phyloP scores from a whole-genome alignment of 495 filamentous ascomycete species.

The Podospora tetraspora region DNA sequence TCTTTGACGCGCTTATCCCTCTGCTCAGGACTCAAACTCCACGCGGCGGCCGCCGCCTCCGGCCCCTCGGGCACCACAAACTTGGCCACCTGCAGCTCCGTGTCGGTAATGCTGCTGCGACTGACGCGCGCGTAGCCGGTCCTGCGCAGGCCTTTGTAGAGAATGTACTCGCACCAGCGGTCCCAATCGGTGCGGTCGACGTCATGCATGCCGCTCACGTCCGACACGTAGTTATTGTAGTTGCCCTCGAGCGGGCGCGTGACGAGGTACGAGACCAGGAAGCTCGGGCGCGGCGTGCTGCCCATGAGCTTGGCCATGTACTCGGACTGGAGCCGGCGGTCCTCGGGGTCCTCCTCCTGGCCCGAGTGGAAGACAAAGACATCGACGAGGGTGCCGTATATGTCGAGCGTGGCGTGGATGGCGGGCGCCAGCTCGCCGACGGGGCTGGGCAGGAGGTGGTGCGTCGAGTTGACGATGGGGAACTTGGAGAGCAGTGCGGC shows the following conservation, averaged over 20 bases:
- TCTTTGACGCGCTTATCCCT: constrained; percentile 46
- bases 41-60: constrained; percentile 47
- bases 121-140: constrained; percentile 88
- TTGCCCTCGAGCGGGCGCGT: constrained; percentile 87
- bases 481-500: constrained; percentile 91
- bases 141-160: constrained; percentile 84
- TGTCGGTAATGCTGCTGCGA: constrained; percentile 89
- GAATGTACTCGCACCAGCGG: constrained; percentile 98
- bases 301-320: constrained; percentile 90
- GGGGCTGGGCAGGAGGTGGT: constrained; percentile 89
- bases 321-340: constrained; percentile 80
- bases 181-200: constrained; percentile 94
- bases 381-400: constrained; percentile 85
- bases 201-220: constrained; percentile 85
- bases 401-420: constrained; percentile 90
- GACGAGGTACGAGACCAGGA: constrained; percentile 88
- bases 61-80: constrained; percentile 77
- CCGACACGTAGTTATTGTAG: constrained; percentile 93
- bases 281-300: constrained; percentile 67
- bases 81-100: constrained; percentile 94
- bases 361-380: constrained; percentile 99
- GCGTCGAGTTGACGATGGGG: constrained; percentile 93
- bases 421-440: constrained; percentile 94
- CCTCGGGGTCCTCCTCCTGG: constrained; percentile 95
- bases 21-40: constrained; percentile 25